Conservation (phyloP, 2,329 filamentous ascomycete species). For the Botryotinia narcissicola region DNA sequence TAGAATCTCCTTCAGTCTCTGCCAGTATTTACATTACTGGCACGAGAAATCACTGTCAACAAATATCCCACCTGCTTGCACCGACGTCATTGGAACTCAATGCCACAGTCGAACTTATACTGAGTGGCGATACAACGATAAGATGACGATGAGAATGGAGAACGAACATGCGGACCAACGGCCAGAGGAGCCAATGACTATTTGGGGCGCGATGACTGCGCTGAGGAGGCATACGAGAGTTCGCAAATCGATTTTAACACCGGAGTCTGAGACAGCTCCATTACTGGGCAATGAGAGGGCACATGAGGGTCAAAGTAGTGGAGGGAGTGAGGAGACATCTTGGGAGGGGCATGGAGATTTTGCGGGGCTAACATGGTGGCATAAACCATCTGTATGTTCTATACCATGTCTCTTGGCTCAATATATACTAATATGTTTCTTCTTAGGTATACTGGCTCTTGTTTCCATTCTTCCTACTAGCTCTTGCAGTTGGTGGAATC, state of each 20-base stretch:
- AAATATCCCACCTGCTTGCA: not conserved
- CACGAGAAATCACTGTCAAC: not conserved
- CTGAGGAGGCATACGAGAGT: slow-evolving; percentile 28
- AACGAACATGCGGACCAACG: slow-evolving; percentile 3
- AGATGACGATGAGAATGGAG: slow-evolving; percentile 14
- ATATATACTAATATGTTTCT: slow-evolving; percentile 32
- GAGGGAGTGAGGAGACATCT: slow-evolving; percentile 27
- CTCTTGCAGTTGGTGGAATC: slow-evolving; percentile 80
- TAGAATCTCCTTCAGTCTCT: not conserved
- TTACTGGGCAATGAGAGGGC: slow-evolving; percentile 31
- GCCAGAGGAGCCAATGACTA: slow-evolving; percentile 4
- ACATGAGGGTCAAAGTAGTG: not conserved
- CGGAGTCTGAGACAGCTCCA: slow-evolving; percentile 26
- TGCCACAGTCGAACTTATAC: slow-evolving; percentile 9
- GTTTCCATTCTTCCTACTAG: slow-evolving; percentile 75
- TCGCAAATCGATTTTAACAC: slow-evolving; percentile 16
- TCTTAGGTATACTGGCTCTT: slow-evolving; percentile 77
- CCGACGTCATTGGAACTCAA: not conserved
- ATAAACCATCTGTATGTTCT: slow-evolving; percentile 56
- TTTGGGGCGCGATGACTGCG: slow-evolving; percentile 33
- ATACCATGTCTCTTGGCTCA: not conserved
- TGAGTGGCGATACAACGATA: not conserved
- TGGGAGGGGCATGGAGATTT: slow-evolving; percentile 60
- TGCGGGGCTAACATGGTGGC: slow-evolving; percentile 59
- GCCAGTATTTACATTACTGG: not conserved